Percentiles rank a stretch among this genome's conserved stretches.
Conservation (phyloP, 257 asterid species). For the Datura wrightii region DNA sequence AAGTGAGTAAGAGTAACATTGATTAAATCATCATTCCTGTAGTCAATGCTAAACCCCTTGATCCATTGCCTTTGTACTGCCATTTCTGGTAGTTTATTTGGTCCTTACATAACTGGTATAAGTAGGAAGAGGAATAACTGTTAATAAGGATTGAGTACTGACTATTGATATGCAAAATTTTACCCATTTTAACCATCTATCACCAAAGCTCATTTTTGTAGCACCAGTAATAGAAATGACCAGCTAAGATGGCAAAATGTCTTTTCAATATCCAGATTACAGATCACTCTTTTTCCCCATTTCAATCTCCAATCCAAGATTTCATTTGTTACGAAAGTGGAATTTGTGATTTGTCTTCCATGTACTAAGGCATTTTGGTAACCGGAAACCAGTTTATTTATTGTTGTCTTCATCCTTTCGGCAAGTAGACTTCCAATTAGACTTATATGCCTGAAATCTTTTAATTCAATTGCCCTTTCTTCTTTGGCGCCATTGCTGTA, state of each 20-base stretch:
- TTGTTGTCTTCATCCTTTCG: neutral
- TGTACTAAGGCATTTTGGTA: neutral
- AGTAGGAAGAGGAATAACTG: neutral
- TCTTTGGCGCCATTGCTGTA: neutral
- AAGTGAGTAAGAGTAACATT: neutral
- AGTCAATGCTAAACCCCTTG: neutral
- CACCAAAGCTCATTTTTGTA: neutral
- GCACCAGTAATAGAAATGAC: neutral
- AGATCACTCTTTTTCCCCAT: too few species aligned
- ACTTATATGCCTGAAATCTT: neutral
- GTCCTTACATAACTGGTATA: neutral
- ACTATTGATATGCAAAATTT: neutral
- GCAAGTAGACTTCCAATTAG: neutral
- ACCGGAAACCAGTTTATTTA: neutral
- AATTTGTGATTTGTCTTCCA: neutral
- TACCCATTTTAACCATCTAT: neutral
- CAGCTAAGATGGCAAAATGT: neutral
- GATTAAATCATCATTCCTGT: neutral
- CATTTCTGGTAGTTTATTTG: neutral
- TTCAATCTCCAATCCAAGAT: neutral
- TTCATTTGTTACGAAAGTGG: neutral
- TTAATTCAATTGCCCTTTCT: neutral
- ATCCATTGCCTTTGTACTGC: neutral
- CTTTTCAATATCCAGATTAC: neutral
- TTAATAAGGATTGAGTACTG: neutral